These are phyloP conservation scores for Gnomoniopsis sp. DNA, from an alignment of 2,329 filamentous ascomycete genomes.

Conservation along the genomic window DNA sequence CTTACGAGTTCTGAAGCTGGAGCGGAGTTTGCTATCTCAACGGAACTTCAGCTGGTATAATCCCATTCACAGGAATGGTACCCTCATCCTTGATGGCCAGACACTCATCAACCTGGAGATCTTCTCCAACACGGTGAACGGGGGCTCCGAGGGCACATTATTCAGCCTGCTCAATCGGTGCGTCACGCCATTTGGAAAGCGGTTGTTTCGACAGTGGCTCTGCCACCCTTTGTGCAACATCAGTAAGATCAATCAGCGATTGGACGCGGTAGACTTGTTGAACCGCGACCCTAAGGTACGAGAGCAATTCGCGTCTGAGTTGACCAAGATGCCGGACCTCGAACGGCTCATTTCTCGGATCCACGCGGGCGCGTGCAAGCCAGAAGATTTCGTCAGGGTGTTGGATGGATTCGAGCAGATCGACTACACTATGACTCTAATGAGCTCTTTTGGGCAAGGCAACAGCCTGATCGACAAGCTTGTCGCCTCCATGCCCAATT, in stretches of 20 bases:
- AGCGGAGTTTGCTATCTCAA: conserved; percentile 80
- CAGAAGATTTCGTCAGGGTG: conserved; percentile 89
- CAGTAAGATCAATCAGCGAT: conserved; percentile 81
- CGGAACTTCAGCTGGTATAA: conserved; percentile 90
- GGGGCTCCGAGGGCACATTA: conserved; percentile 77
- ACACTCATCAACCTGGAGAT: conserved; percentile 97
- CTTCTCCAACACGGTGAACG: conserved; percentile 90
- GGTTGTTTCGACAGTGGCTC: conserved; percentile 93
- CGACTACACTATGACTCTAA: conserved; percentile 83
- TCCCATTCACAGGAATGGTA: conserved; percentile 87
- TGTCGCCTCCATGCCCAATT: conserved; percentile 79
- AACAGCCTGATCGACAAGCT: conserved; percentile 83
- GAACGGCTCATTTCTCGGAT: conserved; percentile 92
- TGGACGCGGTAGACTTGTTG: conserved; percentile 91
- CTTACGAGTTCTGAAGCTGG: conserved; percentile 80
- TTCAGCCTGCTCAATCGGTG: conserved; percentile 91
- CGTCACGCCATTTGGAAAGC: conserved; percentile 94
- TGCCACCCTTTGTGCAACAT: conserved; percentile 91
- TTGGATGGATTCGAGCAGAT: conserved; percentile 98
- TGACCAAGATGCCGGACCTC: conserved; percentile 89
- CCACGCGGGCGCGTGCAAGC: conserved; percentile 84
- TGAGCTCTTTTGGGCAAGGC: conserved; percentile 70
- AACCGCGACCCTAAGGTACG: conserved; percentile 79
- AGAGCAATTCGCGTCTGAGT: conserved; percentile 82
- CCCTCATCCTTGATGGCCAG: conserved; percentile 88